Evolutionary conservation across 805 yeast genomes (phyloP), one percentile per base, ranked within the genome.

Genomic region (Tetrapisispora fleetii): DNA sequence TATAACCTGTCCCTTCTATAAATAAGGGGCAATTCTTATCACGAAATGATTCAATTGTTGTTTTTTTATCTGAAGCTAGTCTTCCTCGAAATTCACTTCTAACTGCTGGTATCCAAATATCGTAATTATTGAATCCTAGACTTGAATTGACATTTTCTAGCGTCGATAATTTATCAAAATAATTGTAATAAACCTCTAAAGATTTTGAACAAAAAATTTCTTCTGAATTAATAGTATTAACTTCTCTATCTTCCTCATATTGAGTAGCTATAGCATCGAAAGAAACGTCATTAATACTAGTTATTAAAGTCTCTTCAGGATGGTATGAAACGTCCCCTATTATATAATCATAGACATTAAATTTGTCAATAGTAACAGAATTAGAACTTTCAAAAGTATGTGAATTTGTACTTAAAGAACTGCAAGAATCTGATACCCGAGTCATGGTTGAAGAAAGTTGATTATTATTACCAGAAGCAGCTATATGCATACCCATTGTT

Each of bases 41-140:
- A 8, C 37, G 32, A 37, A 48, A 58, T 14, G 52, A 27, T 18
- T 51, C 48, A 10, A 21, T 13, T 16, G 13, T 48, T 1, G 36
- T 39, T 21, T 40, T 30, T 8, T 28, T 40, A 19, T 22, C 5
- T 11, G 36, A 16, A 2, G 35, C n/a, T 8, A 53, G 32, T 18
- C 48, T 19, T 18, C 48, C 43, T 37, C 52, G 45, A 39, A 54
- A 56, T 6, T 48, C 47, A 4, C 46, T 41, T 19, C 39, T 52
- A 22, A 57, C 43, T 2, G 52, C 48, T 1, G 67, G 67, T 27
- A 61, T 50, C 67, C 67, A 62, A 50, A 62, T 44, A 33, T 53
- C 55, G 39, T 56, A 55, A 30, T 45, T 43, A 40, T 50, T 52
- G 42, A 58, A 32, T 9, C 55, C 45, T 30, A 17, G 37, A 50